Evolutionary conservation across 495 filamentous ascomycete genomes (phyloP), one percentile per base, ranked within the genome.

Genomic region (Annulohypoxylon maeteangense): DNA sequence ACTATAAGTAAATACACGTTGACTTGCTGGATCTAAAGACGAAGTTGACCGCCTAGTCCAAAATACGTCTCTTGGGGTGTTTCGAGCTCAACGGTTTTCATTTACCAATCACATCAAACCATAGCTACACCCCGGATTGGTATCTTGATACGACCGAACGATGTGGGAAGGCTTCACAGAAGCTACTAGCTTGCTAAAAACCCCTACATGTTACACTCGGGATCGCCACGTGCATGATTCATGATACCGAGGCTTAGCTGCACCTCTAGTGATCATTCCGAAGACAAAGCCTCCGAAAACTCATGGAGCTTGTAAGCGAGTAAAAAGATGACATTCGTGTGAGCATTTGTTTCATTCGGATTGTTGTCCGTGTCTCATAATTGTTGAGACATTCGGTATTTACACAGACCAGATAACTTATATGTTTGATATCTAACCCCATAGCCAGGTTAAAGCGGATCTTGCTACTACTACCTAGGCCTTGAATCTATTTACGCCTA

Each of bases 141-240:
- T 53, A n/a, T 25, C 16, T 31, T 7, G 5, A 16, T n/a, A 25
- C 45, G 20, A 11, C 22, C 45, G 5, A 25, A 7, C 22, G 7
- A 50, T 27, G 20, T 27, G 27, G 11, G 20, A 7, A 44, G 40
- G 40, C 40, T 6, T 44, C 45, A 50, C 45, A 50, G 20, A 20
- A 50, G 45, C 23, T 23, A 16, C 45, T 50, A 23, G 27, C 40
- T 18, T 44, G 40, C 40, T 44, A 44, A 44, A 42, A 44, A 44
- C 6, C 40, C 40, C 40, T 44, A 48, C 18, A 23, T 8, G 18
- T 48, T 23, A 16, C 48, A 53, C 16, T 53, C 25, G 48, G 25
- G 4, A 32, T n/a, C 48, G 48, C 48, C 48, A 53, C 25, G 23
- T 53, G 48, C 45, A 44, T 44, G 40, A 44, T 44, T 44, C 40